phyloP scores from a whole-genome alignment of 257 asterid genomes.

The Solanum chmielewskii region DNA sequence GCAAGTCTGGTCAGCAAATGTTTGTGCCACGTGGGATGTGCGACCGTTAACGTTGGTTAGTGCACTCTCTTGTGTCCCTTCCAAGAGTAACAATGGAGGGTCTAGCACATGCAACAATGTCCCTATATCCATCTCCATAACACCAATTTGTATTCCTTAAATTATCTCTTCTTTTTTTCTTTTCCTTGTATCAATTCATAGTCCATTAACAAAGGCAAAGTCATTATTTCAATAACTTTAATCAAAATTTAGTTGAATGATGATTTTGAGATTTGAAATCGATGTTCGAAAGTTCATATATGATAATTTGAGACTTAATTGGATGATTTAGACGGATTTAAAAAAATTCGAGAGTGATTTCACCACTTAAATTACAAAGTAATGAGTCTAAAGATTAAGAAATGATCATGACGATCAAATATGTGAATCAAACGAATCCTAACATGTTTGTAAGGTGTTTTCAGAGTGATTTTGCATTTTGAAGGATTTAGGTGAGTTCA shows the following conservation, averaged over 20 bases:
- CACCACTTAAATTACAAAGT: not conserved
- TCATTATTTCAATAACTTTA: not conserved
- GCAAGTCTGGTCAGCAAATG: constrained; percentile 19
- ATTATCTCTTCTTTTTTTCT: not conserved
- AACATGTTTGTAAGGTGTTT: not conserved
- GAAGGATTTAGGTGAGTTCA: not conserved
- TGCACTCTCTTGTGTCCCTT: constrained; percentile 24
- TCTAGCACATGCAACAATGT: constrained; percentile 19
- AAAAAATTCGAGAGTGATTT: not conserved
- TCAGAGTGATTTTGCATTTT: not conserved
- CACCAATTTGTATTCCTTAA: not conserved
- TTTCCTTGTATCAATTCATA: not conserved
- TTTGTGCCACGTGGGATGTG: constrained; percentile 31
- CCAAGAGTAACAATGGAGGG: constrained; percentile 21
- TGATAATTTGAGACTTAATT: not conserved
- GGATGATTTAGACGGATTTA: not conserved
- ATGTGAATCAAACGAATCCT: not conserved
- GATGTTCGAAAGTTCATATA: not conserved
- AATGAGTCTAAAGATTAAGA: not conserved
- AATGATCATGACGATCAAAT: not conserved
- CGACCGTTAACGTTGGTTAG: constrained; percentile 35
- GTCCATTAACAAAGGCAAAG: not conserved
- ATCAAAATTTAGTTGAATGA: not conserved
- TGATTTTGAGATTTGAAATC: not conserved
- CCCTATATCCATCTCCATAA: not conserved